These are phyloP conservation scores for Penicillium turbatum DNA, from an alignment of 495 filamentous ascomycete genomes.

Conservation along the genomic window DNA sequence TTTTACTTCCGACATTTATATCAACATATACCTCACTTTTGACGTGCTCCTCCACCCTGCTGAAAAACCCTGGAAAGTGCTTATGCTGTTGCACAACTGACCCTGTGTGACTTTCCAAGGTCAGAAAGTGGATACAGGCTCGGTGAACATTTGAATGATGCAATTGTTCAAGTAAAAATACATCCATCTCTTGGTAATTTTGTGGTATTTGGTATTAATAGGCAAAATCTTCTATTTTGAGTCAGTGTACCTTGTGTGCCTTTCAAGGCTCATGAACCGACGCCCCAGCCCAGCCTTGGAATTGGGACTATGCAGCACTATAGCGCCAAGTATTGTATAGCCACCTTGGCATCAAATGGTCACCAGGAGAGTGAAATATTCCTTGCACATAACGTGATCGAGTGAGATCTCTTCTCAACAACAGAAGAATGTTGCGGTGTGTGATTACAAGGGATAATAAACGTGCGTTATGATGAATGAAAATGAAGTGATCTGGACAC, in stretches of 20 bases:
- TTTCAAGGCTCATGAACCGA: too few species aligned
- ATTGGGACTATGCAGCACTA: too few species aligned
- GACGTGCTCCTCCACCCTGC: neutral
- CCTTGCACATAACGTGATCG: neutral
- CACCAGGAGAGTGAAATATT: neutral
- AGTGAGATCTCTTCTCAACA: too few species aligned
- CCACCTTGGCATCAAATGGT: neutral
- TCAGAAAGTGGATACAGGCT: slow-evolving; percentile 4
- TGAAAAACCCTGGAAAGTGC: neutral
- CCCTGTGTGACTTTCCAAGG: neutral
- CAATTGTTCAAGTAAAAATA: slow-evolving; percentile 9
- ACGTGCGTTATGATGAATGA: slow-evolving; percentile 13
- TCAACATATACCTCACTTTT: neutral
- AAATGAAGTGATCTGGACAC: slow-evolving; percentile 8
- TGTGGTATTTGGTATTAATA: neutral
- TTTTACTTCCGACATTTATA: too few species aligned
- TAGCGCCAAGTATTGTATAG: neutral
- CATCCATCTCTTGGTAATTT: neutral
- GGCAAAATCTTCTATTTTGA: neutral
- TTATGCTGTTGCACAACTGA: neutral
- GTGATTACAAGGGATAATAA: neutral
- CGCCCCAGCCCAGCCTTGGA: too few species aligned
- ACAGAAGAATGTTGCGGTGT: slow-evolving; percentile 1
- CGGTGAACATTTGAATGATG: slow-evolving; percentile 10
- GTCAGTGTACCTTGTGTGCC: too few species aligned